Conservation (phyloP, 441 rosid species). For the Cnidoscolus chayamansa region DNA sequence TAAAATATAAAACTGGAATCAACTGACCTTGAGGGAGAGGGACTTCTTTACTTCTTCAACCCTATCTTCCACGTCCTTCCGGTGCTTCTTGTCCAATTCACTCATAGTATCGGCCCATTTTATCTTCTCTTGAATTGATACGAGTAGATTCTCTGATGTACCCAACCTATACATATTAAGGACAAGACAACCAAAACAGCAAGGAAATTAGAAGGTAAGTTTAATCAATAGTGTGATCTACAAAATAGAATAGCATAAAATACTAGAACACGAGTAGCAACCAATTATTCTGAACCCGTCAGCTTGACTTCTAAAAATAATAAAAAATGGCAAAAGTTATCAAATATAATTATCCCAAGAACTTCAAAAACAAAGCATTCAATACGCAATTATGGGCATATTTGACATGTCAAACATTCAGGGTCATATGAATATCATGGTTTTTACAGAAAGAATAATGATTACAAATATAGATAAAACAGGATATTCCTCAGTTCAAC, state of each 20-base stretch:
- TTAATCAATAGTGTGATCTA: background rate
- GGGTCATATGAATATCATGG: background rate
- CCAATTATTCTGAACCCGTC: background rate
- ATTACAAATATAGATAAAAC: background rate
- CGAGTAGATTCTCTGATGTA: constrained; percentile 80
- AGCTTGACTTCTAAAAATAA: background rate
- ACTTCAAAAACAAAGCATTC: background rate
- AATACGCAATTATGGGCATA: background rate
- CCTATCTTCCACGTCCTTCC: constrained; percentile 73
- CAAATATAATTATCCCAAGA: background rate
- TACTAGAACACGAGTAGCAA: background rate
- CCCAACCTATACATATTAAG: constrained; percentile 50
- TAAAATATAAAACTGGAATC: constrained; percentile 38
- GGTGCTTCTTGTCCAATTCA: constrained; percentile 76
- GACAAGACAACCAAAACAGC: background rate
- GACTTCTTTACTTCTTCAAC: constrained; percentile 86
- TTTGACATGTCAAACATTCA: background rate
- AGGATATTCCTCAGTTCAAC: background rate
- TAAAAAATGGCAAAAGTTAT: background rate
- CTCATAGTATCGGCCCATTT: constrained; percentile 98
- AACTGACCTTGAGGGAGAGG: constrained; percentile 88
- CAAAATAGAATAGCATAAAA: background rate
- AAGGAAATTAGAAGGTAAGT: background rate
- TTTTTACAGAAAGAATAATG: background rate
- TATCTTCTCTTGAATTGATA: constrained; percentile 88